Conservation (phyloP, 2,329 filamentous ascomycete species). For the Lasiodiplodia hormozganensis region DNA sequence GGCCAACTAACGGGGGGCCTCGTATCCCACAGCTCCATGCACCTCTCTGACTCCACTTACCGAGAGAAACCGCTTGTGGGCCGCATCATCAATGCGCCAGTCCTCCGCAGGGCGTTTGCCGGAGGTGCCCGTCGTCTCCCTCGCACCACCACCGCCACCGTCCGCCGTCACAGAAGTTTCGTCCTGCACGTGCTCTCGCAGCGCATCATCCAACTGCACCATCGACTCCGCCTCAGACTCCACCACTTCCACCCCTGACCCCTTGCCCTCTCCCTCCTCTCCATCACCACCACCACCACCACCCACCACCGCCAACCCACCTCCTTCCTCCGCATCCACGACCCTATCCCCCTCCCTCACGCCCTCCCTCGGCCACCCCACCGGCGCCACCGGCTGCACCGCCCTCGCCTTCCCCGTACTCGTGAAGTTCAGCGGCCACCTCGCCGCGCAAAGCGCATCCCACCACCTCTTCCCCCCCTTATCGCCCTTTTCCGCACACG, state of each 20-base stretch:
- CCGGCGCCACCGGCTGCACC: slow-evolving; percentile 4
- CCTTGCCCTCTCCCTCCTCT: not conserved
- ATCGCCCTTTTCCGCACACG: not conserved
- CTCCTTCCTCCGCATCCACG: not conserved
- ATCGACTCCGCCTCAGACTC: too few species aligned
- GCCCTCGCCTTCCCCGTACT: not conserved
- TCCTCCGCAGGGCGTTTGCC: not conserved
- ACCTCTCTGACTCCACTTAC: not conserved
- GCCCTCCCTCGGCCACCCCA: not conserved
- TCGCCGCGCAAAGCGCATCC: not conserved
- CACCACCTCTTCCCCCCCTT: not conserved
- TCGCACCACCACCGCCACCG: not conserved
- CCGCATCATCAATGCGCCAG: not conserved
- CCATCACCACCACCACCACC: not conserved
- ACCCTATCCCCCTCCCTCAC: not conserved
- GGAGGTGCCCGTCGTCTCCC: too few species aligned
- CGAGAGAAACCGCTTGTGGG: not conserved
- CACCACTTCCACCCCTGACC: too few species aligned
- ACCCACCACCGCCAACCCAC: too few species aligned
- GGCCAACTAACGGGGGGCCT: too few species aligned
- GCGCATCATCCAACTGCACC: too few species aligned
- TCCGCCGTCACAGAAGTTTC: too few species aligned
- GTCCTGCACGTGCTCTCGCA: too few species aligned
- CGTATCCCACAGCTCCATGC: not conserved
- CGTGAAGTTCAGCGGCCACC: slow-evolving; percentile 7